phyloP scores from a whole-genome alignment of 768 basidiomycete species.

The Russula ochroleuca region DNA sequence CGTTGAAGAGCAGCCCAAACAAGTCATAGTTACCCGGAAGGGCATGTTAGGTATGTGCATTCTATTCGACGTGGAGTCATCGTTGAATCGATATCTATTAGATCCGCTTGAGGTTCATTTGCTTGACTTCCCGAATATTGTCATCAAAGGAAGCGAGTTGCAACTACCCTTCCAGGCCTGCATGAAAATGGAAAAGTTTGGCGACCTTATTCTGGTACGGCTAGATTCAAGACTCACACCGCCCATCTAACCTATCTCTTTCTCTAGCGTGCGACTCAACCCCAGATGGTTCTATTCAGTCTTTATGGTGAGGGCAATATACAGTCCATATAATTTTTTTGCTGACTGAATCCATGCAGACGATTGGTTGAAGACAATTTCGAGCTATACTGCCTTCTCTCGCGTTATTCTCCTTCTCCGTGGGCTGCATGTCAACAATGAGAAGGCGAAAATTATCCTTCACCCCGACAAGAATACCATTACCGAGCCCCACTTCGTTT shows the following conservation, averaged over 20 bases:
- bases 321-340: not conserved
- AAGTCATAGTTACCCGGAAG: constrained; percentile 99
- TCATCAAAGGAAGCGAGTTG: constrained; percentile 98
- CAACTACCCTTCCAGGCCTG: constrained; percentile 99
- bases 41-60: constrained; percentile 85
- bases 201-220: constrained; percentile 85
- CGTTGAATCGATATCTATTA: constrained; percentile 31
- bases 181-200: constrained; percentile 99
- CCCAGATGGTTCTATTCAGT: constrained; percentile 98
- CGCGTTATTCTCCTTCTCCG: constrained; percentile 95
- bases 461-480: constrained; percentile 96
- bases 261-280: constrained; percentile 84
- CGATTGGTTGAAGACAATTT: constrained; percentile 99
- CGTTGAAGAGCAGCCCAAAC: constrained; percentile 99
- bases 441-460: constrained; percentile 97
- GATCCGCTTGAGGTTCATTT: constrained; percentile 97
- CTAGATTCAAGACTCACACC: not conserved
- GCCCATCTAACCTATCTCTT: constrained; percentile 15
- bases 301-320: constrained; percentile 61
- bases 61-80: constrained; percentile 2
- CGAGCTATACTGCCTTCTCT: constrained; percentile 98
- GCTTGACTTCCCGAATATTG: constrained; percentile 99
- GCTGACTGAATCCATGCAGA: constrained; percentile 45
- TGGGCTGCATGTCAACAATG: constrained; percentile 97
- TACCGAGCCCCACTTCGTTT: constrained; percentile 96